Evolutionary conservation across 805 yeast species (phyloP).

Genomic region (Kodamaea hsintzibuensis): DNA sequence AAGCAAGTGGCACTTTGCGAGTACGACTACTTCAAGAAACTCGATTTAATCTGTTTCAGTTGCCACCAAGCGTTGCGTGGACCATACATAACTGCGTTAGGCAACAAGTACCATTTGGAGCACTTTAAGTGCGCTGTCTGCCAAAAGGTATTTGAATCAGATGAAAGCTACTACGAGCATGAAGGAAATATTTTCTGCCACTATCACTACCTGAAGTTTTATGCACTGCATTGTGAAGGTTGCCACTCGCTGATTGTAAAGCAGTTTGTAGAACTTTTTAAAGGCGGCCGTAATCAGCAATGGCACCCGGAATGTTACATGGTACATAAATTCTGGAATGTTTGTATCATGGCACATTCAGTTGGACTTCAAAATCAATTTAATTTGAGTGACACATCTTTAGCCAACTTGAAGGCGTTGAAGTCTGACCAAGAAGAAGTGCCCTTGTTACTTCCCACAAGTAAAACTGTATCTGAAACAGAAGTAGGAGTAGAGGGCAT

Average conservation of each 20-base stretch:
- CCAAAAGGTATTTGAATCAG: conserved; percentile 80
- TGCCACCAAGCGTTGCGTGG: conserved; percentile 89
- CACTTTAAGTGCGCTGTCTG: conserved; percentile 93
- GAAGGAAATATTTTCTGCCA: conserved; percentile 84
- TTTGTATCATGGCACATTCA: conserved; percentile 63
- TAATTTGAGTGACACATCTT: conserved; percentile 12
- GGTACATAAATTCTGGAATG: conserved; percentile 97
- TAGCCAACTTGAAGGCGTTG: conserved; percentile 12
- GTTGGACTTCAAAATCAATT: conserved; percentile 44
- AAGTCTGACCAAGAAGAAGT: conserved; percentile 5
- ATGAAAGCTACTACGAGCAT: conserved; percentile 90
- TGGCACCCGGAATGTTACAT: conserved; percentile 99
- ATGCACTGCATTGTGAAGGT: conserved; percentile 91
- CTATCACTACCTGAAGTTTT: conserved; percentile 82
- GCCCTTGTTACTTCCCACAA: not conserved
- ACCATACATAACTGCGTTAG: conserved; percentile 90
- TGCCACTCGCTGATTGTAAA: conserved; percentile 88
- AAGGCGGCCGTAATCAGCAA: conserved; percentile 90
- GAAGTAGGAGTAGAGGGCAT: conserved; percentile 13
- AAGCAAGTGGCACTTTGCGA: conserved; percentile 70
- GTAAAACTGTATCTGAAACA: not conserved
- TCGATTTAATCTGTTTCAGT: conserved; percentile 80
- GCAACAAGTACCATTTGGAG: conserved; percentile 88
- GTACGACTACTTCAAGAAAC: conserved; percentile 83
- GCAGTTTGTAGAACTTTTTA: conserved; percentile 88